Conservation (phyloP, 2,329 filamentous ascomycete genomes). For the Aspergillus clavatus region DNA sequence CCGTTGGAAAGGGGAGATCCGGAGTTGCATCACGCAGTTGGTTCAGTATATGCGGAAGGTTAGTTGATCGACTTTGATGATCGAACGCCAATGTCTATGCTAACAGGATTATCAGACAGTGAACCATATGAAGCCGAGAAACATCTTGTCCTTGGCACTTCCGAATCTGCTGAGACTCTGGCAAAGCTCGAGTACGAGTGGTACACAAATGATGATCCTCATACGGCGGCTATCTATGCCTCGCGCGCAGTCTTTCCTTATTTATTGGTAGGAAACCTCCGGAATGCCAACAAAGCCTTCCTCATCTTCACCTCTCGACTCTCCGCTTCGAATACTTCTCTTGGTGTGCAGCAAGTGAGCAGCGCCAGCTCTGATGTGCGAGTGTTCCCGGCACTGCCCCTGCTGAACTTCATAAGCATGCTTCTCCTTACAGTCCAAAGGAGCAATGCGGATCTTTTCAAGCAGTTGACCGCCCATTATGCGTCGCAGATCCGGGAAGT, state of each 20-base stretch:
- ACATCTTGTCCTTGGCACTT: conserved; percentile 82
- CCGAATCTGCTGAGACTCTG: conserved; percentile 76
- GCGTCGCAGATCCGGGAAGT: conserved; percentile 70
- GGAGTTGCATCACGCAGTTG: conserved; percentile 88
- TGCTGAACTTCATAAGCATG: conserved; percentile 89
- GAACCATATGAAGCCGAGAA: conserved; percentile 90
- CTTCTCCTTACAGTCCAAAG: conserved; percentile 79
- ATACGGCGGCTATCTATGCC: conserved; percentile 80
- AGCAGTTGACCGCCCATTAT: conserved; percentile 78
- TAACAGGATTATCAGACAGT: conserved; percentile 55
- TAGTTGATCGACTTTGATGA: conserved; percentile 12
- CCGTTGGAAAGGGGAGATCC: conserved; percentile 88
- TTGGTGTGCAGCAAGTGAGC: conserved; percentile 77
- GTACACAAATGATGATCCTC: conserved; percentile 84
- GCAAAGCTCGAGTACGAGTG: conserved; percentile 84
- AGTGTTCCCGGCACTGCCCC: conserved; percentile 84
- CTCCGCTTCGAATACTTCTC: conserved; percentile 50
- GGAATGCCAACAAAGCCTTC: conserved; percentile 78
- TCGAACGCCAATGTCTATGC: background rate
- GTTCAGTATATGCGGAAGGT: conserved; percentile 79
- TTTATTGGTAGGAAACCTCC: conserved; percentile 82
- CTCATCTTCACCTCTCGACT: conserved; percentile 69
- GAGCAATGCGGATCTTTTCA: conserved; percentile 71
- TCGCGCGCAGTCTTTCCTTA: conserved; percentile 86
- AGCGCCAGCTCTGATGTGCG: conserved; percentile 67